These are phyloP conservation scores for Zymoseptoria pseudotritici DNA, from an alignment of 2,329 filamentous ascomycete genomes.

Conservation along the genomic window DNA sequence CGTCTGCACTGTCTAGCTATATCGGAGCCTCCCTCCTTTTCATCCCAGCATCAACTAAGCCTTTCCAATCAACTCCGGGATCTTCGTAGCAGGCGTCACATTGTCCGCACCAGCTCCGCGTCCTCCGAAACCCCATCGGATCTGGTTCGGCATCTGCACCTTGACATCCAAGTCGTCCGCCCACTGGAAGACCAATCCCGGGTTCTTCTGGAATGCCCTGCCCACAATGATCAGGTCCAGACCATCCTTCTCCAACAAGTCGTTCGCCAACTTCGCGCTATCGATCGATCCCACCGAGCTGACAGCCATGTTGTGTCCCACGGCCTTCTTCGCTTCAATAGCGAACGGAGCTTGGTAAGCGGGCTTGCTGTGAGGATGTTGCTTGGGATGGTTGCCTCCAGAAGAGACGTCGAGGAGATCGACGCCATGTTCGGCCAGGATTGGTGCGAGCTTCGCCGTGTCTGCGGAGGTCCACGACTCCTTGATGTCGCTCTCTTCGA, in stretches of 20 bases:
- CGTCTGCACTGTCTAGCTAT: neutral
- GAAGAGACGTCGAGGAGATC: constrained; percentile 79
- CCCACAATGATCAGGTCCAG: constrained; percentile 68
- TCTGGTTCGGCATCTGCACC: constrained; percentile 67
- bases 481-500: constrained; percentile 49
- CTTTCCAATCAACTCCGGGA: constrained; percentile 3
- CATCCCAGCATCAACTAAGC: neutral
- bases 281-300: constrained; percentile 69
- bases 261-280: constrained; percentile 59
- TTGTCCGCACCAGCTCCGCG: constrained; percentile 25
- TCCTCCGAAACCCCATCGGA: constrained; percentile 51
- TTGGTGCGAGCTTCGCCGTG: constrained; percentile 54
- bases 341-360: constrained; percentile 71
- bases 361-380: constrained; percentile 51
- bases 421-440: constrained; percentile 65
- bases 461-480: constrained; percentile 63
- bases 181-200: constrained; percentile 54
- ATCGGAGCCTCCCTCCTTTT: neutral
- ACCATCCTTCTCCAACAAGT: constrained; percentile 43
- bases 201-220: constrained; percentile 73
- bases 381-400: constrained; percentile 57
- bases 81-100: neutral
- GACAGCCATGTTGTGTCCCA: constrained; percentile 65
- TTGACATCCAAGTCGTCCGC: constrained; percentile 65
- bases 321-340: constrained; percentile 60